These are phyloP conservation scores for Azolla pinnata DNA, from an alignment of 75 land plant genomes.

Conservation along the genomic window DNA sequence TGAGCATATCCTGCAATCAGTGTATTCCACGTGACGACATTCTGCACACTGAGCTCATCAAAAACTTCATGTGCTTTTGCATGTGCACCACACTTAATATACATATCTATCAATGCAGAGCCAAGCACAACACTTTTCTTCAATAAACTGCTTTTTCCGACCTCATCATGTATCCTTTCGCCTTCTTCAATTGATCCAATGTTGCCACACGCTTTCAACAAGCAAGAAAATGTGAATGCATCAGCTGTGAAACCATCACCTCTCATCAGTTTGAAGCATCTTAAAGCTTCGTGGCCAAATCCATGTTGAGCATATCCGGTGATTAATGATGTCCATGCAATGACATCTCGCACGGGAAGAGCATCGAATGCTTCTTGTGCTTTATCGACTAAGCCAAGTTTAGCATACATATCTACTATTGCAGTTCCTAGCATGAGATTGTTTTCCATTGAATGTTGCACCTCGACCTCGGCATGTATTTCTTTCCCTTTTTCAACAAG, in stretches of 20 bases:
- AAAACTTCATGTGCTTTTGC: slow-evolving; percentile 7
- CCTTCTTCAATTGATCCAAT: background rate
- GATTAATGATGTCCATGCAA: slow-evolving; percentile 54
- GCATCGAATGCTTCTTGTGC: slow-evolving; percentile 30
- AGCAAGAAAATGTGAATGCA: slow-evolving; percentile 10
- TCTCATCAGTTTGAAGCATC: slow-evolving; percentile 22
- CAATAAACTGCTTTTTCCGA: background rate
- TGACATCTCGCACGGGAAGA: slow-evolving; percentile 34
- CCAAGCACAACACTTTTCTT: background rate
- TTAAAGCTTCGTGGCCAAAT: slow-evolving; percentile 44
- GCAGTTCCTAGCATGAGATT: no score
- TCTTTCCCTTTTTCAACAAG: slow-evolving; percentile 46
- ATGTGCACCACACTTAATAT: slow-evolving; percentile 9
- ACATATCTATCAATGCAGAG: slow-evolving; percentile 12
- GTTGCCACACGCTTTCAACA: no score
- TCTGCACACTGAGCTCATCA: background rate
- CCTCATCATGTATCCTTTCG: background rate
- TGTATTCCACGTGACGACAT: slow-evolving; percentile 11
- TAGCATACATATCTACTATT: slow-evolving; percentile 57
- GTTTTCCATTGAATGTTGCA: slow-evolving; percentile 24
- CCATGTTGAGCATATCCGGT: slow-evolving; percentile 45
- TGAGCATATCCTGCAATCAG: slow-evolving; percentile 10
- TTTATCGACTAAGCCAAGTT: slow-evolving; percentile 34
- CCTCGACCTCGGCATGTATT: slow-evolving; percentile 41
- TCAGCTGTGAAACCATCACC: slow-evolving; percentile 12